These are phyloP conservation scores for Neofusicoccum sp. DNA, from an alignment of 2,329 filamentous ascomycete genomes.

Conservation along the genomic window DNA sequence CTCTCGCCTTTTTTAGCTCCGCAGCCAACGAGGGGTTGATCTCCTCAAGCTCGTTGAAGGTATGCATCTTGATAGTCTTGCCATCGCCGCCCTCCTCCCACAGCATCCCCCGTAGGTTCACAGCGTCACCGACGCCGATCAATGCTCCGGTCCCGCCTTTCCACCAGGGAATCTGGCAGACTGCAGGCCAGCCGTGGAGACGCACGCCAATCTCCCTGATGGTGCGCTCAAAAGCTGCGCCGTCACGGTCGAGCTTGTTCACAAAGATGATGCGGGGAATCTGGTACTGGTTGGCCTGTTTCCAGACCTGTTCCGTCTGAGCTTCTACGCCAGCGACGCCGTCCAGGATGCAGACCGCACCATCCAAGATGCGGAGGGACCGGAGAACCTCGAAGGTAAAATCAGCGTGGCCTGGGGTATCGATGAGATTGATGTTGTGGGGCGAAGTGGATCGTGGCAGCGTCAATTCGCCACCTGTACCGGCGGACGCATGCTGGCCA, in stretches of 20 bases:
- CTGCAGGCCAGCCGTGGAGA: slow-evolving; percentile 80
- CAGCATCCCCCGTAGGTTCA: slow-evolving; percentile 72
- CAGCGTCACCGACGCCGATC: slow-evolving; percentile 80
- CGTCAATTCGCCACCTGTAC: neutral
- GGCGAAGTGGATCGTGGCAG: slow-evolving; percentile 14
- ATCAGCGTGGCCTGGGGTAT: slow-evolving; percentile 95
- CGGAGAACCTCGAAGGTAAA: slow-evolving; percentile 96
- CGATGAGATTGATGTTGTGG: slow-evolving; percentile 80
- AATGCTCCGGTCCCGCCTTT: slow-evolving; percentile 71
- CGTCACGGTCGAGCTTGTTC: slow-evolving; percentile 84
- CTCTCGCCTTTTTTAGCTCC: slow-evolving; percentile 75
- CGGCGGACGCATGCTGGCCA: slow-evolving; percentile 28
- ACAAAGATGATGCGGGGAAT: slow-evolving; percentile 83
- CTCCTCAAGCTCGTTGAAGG: slow-evolving; percentile 55
- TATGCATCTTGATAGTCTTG: slow-evolving; percentile 60
- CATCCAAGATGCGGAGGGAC: slow-evolving; percentile 84
- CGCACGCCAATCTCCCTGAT: slow-evolving; percentile 82
- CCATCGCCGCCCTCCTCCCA: slow-evolving; percentile 72
- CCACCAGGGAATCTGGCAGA: slow-evolving; percentile 97
- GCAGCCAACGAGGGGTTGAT: slow-evolving; percentile 55
- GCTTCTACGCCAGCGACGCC: slow-evolving; percentile 94
- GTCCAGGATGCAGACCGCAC: slow-evolving; percentile 89
- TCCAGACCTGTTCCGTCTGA: slow-evolving; percentile 96
- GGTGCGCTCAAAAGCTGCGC: slow-evolving; percentile 79
- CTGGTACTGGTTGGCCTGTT: slow-evolving; percentile 79